Evolutionary conservation across 108 stramenopile genomes (phyloP), one percentile per base, ranked within the genome.

Genomic region (Conticribra weissflogii): DNA sequence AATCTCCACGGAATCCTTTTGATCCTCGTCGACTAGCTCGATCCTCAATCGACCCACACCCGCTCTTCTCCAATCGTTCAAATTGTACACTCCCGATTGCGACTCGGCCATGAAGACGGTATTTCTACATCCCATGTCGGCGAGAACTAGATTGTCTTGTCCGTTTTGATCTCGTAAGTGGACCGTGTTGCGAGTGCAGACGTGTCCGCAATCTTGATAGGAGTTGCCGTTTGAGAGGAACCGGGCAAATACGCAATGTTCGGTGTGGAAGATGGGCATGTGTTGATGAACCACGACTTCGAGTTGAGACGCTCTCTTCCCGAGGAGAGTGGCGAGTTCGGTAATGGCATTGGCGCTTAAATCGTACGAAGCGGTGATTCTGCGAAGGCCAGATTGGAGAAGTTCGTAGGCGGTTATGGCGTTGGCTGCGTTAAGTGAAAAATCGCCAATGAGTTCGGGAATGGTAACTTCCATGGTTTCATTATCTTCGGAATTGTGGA

Each of bases 61-160:
- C 14, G 84, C 85, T 19, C 69, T 68, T 16, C 21, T 49, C 88
- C 88, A 87, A 19, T 87, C 81, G 41, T 66, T 64, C 51, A 89
- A 45, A 7, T 56, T 64, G 68, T 84, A 81, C 4, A 81, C 81
- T 33, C 86, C 91, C 17, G 70, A 71, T 71, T 92, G 91, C 0
- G 88, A 77, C 50, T 87, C 80, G 16, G 88, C 73, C 41, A 72
- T 78, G 58, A 92, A 92, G 15, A 92, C 88, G 7, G 91, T 92
- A 63, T 92, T 92, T 32, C 91, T 75, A 55, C 89, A 90, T 3
- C 91, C 91, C 86, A 92, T 87, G 51, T 92, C 91, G 27, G 91
- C 91, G 57, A 92, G 54, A 14, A 92, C 91, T n/a, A 86, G 53
- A 60, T 92, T 85, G 51, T 92, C 91, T 47, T 68, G 68, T 9